Base-by-base conservation (phyloP, 2,329 filamentous ascomycete species). In the Aureobasidium uvarum region DNA sequence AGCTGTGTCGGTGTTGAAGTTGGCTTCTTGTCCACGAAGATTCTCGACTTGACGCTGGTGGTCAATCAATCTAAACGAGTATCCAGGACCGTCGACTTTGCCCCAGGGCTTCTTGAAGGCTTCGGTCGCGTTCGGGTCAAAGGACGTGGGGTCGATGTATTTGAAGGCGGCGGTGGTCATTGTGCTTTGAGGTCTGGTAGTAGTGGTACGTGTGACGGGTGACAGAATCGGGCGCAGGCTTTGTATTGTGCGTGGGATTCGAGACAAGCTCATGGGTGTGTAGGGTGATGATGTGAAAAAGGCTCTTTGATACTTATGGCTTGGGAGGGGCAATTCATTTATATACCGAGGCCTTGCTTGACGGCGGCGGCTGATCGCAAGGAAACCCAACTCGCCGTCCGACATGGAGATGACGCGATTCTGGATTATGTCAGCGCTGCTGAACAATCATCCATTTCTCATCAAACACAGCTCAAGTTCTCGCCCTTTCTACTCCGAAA, bases 71-170 rank as follows among this genome's bases (percentile, higher is more conserved):
- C 74, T 74, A 76, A 82, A 89, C 5, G 84, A 86, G n/a, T 76
- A 76, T 18, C 80, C 82, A 48, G 83, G 81, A 0, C 81, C 82
- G 72, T 89, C 87, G 45, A 89, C 87, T 71, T 89, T 89, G 70
- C 77, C 73, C 86, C 86, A 89, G 1, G 86, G 84, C 72, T 86
- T 86, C 63, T 73, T 72, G 20, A 68, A 66, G 66, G 74, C 65
- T 20, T 75, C 75, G 69, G 76, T 76, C 67, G 81, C 81, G 18
- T 36, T 62, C 10, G 63, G 23, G 20, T 51, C 54, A 16, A 45
- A 58, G 25, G 81, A 81, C 1, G 78, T 71, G 1, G 81, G 77
- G 72, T 89, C 86, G 68, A 88, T 85, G 75, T 89, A 85, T 67
- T 81, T 81, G 77, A 89, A 88, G 2, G 71, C 75, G 43, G 81